Percentiles rank a stretch among this genome's conserved stretches.
Evolutionary conservation across 768 basidiomycete genomes (phyloP).

Genomic region (Ramaria rubella): DNA sequence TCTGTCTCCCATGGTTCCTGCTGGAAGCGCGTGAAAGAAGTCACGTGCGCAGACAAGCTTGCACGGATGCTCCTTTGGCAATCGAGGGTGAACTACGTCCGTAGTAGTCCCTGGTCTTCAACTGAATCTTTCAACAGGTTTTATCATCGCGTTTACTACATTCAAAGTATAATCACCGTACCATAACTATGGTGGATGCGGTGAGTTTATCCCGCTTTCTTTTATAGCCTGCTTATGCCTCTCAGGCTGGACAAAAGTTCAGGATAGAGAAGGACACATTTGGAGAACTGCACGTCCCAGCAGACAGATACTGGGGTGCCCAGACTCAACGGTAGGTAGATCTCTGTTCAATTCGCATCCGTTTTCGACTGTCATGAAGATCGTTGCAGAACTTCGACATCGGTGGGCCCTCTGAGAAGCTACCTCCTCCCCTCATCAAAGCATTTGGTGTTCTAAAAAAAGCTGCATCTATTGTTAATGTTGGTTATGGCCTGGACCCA

Average conservation of each 20-base stretch:
- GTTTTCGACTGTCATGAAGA: conserved; percentile 30
- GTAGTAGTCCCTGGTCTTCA: not conserved
- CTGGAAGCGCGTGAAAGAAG: not conserved
- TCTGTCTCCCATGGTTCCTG: not conserved
- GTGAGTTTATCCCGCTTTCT: not conserved
- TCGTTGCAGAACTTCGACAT: conserved; percentile 98
- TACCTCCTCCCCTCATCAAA: conserved; percentile 93
- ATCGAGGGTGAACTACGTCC: not conserved
- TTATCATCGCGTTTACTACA: not conserved
- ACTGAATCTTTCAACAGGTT: not conserved
- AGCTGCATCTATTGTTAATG: conserved; percentile 88
- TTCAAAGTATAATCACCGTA: not conserved
- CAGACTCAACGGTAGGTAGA: conserved; percentile 82
- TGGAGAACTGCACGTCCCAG: conserved; percentile 86
- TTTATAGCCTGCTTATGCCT: not conserved
- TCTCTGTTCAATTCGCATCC: not conserved
- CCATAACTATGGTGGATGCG: not conserved
- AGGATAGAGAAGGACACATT: conserved; percentile 92
- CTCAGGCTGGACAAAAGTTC: conserved; percentile 31
- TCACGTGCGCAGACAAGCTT: not conserved
- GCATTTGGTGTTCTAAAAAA: conserved; percentile 98
- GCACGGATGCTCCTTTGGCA: not conserved
- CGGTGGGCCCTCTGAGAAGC: conserved; percentile 87
- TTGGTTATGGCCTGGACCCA: conserved; percentile 82
- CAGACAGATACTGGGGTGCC: conserved; percentile 92